A percentile compares a stretch with the other conserved stretches of the same genome.
Conservation (phyloP, 2,329 filamentous ascomycete species). For the Cladosporium oxysporum region DNA sequence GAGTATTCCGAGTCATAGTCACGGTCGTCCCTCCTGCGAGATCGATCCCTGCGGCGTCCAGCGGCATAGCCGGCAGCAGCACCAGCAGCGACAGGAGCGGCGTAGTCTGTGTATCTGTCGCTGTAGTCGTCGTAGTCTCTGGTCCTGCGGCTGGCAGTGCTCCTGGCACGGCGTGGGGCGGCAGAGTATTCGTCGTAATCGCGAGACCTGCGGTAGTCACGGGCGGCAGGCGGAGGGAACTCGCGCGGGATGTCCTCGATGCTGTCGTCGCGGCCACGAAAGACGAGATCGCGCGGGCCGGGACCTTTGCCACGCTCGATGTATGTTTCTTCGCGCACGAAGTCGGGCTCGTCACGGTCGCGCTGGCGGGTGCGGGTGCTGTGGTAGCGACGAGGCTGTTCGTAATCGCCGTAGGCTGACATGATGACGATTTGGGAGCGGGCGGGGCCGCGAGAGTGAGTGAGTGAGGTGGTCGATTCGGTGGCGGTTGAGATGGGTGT, state of each 20-base stretch:
- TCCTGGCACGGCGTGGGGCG: slow-evolving; percentile 61
- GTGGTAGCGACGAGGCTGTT: slow-evolving; percentile 48
- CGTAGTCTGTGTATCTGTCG: slow-evolving; percentile 57
- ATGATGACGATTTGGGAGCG: slow-evolving; percentile 36
- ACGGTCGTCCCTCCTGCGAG: slow-evolving; percentile 40
- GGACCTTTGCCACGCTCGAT: slow-evolving; percentile 49
- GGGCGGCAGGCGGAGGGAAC: slow-evolving; percentile 68
- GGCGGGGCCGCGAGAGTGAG: slow-evolving; percentile 14
- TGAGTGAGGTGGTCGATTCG: slow-evolving; percentile 10
- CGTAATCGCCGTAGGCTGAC: slow-evolving; percentile 54
- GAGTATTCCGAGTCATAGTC: slow-evolving; percentile 48
- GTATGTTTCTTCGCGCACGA: slow-evolving; percentile 52
- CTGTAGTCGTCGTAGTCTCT: slow-evolving; percentile 49
- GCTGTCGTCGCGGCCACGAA: slow-evolving; percentile 68
- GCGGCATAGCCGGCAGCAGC: slow-evolving; percentile 43
- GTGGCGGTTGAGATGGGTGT: not conserved
- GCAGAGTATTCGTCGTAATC: slow-evolving; percentile 51
- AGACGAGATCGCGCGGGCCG: slow-evolving; percentile 51
- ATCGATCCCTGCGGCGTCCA: slow-evolving; percentile 30
- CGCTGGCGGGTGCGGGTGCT: slow-evolving; percentile 43
- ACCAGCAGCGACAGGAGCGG: slow-evolving; percentile 45
- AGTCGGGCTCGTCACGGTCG: slow-evolving; percentile 53
- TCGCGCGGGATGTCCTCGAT: slow-evolving; percentile 84
- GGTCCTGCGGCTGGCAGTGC: slow-evolving; percentile 52
- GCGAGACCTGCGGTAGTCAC: slow-evolving; percentile 37